Percentiles rank a stretch among this genome's conserved stretches.
Evolutionary conservation across 345 rosid species (phyloP).

Genomic region (Salix udensis): DNA sequence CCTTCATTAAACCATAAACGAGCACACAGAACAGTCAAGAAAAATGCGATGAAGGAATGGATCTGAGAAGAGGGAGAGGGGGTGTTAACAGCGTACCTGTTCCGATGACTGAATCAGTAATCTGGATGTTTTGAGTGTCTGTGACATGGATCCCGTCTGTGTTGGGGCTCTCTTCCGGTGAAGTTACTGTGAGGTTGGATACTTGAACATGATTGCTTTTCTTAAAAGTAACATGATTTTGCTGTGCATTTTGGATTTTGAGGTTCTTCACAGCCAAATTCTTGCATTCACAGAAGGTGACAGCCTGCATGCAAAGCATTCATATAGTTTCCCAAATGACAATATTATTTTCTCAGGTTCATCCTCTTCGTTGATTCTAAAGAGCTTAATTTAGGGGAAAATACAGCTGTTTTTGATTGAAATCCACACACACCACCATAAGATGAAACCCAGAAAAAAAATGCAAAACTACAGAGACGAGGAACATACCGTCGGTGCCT

Average conservation of each 20-base stretch:
- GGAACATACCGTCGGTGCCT: constrained; percentile 73
- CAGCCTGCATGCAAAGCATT: constrained; percentile 49
- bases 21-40: not conserved
- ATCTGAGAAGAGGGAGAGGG: not conserved
- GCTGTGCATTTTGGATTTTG: constrained; percentile 61
- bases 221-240: constrained; percentile 62
- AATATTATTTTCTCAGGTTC: not conserved
- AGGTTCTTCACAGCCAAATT: constrained; percentile 45
- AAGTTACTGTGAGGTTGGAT: constrained; percentile 45
- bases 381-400: no score
- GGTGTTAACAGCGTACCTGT: constrained; percentile 42
- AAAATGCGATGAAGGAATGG: not conserved
- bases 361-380: no score
- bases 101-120: constrained; percentile 46
- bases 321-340: not conserved
- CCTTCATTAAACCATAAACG: constrained; percentile 33
- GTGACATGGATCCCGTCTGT: constrained; percentile 89
- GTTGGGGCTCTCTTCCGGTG: constrained; percentile 70
- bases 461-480: not conserved
- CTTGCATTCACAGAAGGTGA: constrained; percentile 57
- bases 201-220: constrained; percentile 44
- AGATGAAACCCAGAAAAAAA: not conserved
- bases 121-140: constrained; percentile 50
- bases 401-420: no score
- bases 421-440: not conserved